Evolutionary conservation across 345 rosid genomes (phyloP).

Genomic region (Eucalyptus lansdowneana): DNA sequence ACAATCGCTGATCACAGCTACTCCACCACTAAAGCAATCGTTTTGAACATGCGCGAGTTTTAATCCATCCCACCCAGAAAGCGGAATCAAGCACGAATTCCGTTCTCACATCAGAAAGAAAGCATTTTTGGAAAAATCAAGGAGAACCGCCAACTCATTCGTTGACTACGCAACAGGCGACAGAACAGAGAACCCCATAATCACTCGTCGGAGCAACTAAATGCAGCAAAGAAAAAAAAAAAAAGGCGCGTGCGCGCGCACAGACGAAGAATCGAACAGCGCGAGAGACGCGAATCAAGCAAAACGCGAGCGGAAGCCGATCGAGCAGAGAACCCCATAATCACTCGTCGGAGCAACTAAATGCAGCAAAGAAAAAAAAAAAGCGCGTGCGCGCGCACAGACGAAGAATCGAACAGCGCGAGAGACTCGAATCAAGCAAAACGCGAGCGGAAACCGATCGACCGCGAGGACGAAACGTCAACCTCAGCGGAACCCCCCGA

Average conservation of each 20-base stretch:
- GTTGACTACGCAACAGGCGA: not conserved
- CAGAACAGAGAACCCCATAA: not conserved
- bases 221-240: not conserved
- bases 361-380: too few relatives aligned
- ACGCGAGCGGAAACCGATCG: not conserved
- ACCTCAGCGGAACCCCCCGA: not conserved
- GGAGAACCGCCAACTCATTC: not conserved
- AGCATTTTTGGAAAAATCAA: not conserved
- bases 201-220: not conserved
- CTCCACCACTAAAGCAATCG: not conserved
- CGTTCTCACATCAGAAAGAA: not conserved
- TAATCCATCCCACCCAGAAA: not conserved
- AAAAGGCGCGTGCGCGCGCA: not conserved
- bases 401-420: not conserved
- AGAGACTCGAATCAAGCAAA: not conserved
- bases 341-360: too few relatives aligned
- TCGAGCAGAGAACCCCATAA: too few relatives aligned
- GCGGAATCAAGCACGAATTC: not conserved
- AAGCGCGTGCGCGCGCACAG: not conserved
- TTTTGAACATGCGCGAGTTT: not conserved
- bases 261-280: not conserved
- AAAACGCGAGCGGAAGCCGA: not conserved
- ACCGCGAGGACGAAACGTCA: not conserved
- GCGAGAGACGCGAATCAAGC: not conserved
- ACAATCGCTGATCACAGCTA: not conserved